Evolutionary conservation across 768 basidiomycete species (phyloP).

Genomic region (Trametopsis cervina): DNA sequence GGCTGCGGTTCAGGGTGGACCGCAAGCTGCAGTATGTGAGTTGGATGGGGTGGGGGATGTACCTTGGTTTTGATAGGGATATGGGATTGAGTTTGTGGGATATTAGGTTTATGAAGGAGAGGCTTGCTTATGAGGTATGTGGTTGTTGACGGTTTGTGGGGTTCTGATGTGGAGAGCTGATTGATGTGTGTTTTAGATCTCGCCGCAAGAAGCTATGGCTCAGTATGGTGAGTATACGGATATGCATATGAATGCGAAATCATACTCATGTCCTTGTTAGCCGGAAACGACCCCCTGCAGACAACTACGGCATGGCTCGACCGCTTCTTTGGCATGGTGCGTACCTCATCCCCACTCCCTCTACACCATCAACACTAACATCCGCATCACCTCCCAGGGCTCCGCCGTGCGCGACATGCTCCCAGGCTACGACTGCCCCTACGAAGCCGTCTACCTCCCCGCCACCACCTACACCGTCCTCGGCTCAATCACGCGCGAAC

Average conservation of each 20-base stretch:
- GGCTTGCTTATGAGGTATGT: slow-evolving; percentile 54
- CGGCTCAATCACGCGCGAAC: slow-evolving; percentile 39
- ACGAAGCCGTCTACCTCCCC: slow-evolving; percentile 53
- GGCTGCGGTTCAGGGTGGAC: slow-evolving; percentile 52
- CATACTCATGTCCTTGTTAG: slow-evolving; percentile 21
- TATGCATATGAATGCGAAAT: not conserved
- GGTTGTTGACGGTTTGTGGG: too few relatives aligned
- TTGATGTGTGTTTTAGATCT: slow-evolving; percentile 28
- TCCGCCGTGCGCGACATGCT: slow-evolving; percentile 49
- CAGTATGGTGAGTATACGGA: slow-evolving; percentile 39
- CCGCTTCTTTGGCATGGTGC: slow-evolving; percentile 52
- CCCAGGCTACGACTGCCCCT: slow-evolving; percentile 62
- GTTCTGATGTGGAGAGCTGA: not conserved
- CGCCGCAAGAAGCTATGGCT: slow-evolving; percentile 57
- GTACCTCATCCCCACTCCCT: not conserved
- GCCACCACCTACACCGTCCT: slow-evolving; percentile 42
- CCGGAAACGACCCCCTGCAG: slow-evolving; percentile 58
- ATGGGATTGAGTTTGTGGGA: slow-evolving; percentile 62
- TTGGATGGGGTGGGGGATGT: slow-evolving; percentile 65
- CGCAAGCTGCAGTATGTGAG: slow-evolving; percentile 43
- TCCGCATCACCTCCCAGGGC: slow-evolving; percentile 25
- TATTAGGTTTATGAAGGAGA: slow-evolving; percentile 46
- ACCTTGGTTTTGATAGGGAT: slow-evolving; percentile 56
- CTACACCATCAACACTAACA: too few relatives aligned
- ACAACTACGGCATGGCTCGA: slow-evolving; percentile 57